Evolutionary conservation across 768 basidiomycete species (phyloP).

Genomic region (Atractiella rhizophila): DNA sequence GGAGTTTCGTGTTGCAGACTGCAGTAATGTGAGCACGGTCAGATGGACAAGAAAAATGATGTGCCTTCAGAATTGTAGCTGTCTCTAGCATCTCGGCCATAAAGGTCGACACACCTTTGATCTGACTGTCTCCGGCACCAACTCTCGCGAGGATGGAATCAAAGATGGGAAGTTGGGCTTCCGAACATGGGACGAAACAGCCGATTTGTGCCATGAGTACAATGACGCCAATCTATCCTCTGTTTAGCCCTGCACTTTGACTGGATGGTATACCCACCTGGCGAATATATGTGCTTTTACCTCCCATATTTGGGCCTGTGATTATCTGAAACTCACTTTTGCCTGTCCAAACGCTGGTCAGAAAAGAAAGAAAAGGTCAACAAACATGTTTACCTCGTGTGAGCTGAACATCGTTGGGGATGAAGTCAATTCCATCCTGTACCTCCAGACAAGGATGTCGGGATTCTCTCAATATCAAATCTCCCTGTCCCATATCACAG

Average conservation of each 20-base stretch:
- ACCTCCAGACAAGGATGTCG: constrained; percentile 91
- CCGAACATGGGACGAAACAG: constrained; percentile 75
- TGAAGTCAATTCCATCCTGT: constrained; percentile 83
- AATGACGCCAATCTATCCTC: constrained; percentile 61
- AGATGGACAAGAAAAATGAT: constrained; percentile 15
- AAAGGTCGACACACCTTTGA: constrained; percentile 94
- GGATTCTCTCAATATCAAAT: constrained; percentile 54
- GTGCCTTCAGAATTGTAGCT: constrained; percentile 66
- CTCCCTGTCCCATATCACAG: constrained; percentile 51
- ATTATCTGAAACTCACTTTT: constrained; percentile 66
- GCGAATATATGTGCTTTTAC: constrained; percentile 89
- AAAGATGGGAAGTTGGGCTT: constrained; percentile 68
- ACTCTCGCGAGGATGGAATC: constrained; percentile 88
- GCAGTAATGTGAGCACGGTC: not conserved
- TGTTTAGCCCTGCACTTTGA: not conserved
- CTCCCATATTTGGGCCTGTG: constrained; percentile 97
- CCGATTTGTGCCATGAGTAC: constrained; percentile 88
- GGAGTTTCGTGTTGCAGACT: constrained; percentile 80
- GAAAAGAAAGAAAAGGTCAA: not conserved
- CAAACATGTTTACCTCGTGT: constrained; percentile 15
- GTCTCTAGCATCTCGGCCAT: constrained; percentile 99
- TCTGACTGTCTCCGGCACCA: constrained; percentile 87
- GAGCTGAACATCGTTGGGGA: constrained; percentile 88
- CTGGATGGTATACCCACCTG: constrained; percentile 35
- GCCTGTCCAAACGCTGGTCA: not conserved